A percentile compares a stretch with the other conserved stretches of the same genome.
Evolutionary conservation across 1,284 basidiomycete species (phyloP).

Genomic region (Trichosporon sp.): DNA sequence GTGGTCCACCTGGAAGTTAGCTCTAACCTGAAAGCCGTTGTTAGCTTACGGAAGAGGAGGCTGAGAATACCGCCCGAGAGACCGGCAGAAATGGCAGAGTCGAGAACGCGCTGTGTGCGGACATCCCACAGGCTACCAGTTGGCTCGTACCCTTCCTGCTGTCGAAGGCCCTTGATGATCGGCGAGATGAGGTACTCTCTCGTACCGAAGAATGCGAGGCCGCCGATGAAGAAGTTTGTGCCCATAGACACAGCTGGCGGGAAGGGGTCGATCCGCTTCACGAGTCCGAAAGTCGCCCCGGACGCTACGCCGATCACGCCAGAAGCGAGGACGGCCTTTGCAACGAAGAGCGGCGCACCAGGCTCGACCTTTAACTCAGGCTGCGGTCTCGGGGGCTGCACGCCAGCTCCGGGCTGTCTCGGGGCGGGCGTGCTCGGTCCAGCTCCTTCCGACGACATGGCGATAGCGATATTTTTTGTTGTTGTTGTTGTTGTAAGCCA

Average conservation of each 20-base stretch:
- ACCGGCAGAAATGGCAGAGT: conserved; percentile 34
- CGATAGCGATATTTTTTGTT: not conserved
- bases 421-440: not conserved
- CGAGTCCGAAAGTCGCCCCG: conserved; percentile 34
- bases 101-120: conserved; percentile 32
- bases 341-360: conserved; percentile 19
- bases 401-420: not conserved
- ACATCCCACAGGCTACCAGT: conserved; percentile 22
- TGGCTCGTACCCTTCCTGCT: conserved; percentile 7
- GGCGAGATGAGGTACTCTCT: conserved; percentile 46
- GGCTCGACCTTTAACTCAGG: conserved; percentile 18
- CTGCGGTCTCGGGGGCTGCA: not conserved
- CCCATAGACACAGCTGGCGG: conserved; percentile 32
- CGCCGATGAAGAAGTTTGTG: conserved; percentile 34
- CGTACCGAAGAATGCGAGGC: conserved; percentile 41
- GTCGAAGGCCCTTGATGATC: conserved; percentile 22
- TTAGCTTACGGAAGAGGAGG: conserved; percentile 25
- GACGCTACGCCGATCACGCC: conserved; percentile 27
- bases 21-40: not conserved
- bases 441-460: not conserved
- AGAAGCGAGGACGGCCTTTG: conserved; percentile 2
- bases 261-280: conserved; percentile 30
- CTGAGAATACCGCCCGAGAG: conserved; percentile 30
- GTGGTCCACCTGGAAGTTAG: conserved; percentile 28
- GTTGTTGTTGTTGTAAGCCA: not conserved